Evolutionary conservation across 2,329 filamentous ascomycete genomes (phyloP).

Genomic region (Didymellaceae sp.): DNA sequence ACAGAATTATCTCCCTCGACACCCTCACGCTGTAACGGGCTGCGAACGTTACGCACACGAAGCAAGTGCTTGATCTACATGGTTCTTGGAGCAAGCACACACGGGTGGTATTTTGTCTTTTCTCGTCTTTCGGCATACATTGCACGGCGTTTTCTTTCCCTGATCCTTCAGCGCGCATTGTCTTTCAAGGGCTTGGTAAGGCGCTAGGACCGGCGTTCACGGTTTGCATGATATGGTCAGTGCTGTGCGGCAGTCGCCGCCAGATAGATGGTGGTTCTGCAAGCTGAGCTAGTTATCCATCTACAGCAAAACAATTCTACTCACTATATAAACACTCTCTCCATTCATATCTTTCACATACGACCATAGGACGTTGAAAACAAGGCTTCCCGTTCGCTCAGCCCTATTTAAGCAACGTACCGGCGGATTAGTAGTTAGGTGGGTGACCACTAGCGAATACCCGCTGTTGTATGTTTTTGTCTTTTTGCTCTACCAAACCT

Average conservation of each 20-base stretch:
- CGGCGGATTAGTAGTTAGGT: no score
- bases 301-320: background rate
- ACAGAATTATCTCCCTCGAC: background rate
- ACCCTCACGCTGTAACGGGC: background rate
- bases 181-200: background rate
- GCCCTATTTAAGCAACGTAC: no score
- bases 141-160: constrained; percentile 7
- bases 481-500: no score
- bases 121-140: background rate
- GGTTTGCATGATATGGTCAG: constrained; percentile 10
- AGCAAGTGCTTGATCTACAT: constrained; percentile 2
- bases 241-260: no score
- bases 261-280: background rate
- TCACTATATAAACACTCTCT: background rate
- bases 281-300: background rate
- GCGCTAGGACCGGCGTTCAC: constrained; percentile 6
- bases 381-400: no score
- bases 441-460: no score
- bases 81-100: constrained; percentile 5
- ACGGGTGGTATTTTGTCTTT: constrained; percentile 9
- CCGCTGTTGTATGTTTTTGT: no score
- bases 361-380: no score
- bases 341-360: no score
- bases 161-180: constrained; percentile 7
- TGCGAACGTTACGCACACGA: constrained; percentile 1